phyloP scores from a whole-genome alignment of 2,329 filamentous ascomycete species.

The Arthrobotrys pseudoclavata region DNA sequence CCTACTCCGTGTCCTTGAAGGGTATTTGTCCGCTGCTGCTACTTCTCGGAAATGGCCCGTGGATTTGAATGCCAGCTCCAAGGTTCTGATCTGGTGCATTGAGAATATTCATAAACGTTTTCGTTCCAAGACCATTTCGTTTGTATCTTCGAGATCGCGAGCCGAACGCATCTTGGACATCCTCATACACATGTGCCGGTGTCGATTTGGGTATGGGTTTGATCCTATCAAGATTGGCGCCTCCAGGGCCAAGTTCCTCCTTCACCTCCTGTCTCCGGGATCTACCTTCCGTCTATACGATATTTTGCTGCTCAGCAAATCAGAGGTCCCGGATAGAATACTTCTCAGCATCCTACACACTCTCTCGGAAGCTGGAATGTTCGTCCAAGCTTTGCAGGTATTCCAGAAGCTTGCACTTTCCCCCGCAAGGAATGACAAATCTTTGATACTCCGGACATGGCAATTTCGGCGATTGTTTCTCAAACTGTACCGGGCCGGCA shows the following conservation, averaged over 20 bases:
- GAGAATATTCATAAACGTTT: slow-evolving; percentile 27
- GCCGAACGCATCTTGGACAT: slow-evolving; percentile 33
- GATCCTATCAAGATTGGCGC: slow-evolving; percentile 29
- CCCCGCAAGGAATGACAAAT: neutral
- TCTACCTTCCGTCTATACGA: slow-evolving; percentile 31
- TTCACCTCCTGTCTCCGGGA: slow-evolving; percentile 25
- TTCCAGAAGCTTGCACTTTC: slow-evolving; percentile 45
- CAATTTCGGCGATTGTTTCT: slow-evolving; percentile 52
- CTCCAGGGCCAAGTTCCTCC: slow-evolving; percentile 30
- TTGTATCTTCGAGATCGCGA: slow-evolving; percentile 20
- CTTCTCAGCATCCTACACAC: slow-evolving; percentile 34
- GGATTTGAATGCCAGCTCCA: slow-evolving; percentile 23
- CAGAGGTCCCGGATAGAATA: slow-evolving; percentile 27
- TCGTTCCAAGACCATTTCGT: slow-evolving; percentile 3
- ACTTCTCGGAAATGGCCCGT: neutral
- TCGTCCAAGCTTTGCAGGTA: slow-evolving; percentile 48
- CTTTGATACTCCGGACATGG: slow-evolving; percentile 23
- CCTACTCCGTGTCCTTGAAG: slow-evolving; percentile 39
- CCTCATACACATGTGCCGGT: slow-evolving; percentile 10
- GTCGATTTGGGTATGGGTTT: slow-evolving; percentile 1
- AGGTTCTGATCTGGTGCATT: slow-evolving; percentile 49
- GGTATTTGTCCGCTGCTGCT: slow-evolving; percentile 5
- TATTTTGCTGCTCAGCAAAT: slow-evolving; percentile 30
- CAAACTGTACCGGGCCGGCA: slow-evolving; percentile 42
- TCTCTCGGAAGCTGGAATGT: slow-evolving; percentile 40